Evolutionary conservation across 345 rosid genomes (phyloP), one percentile per base, ranked within the genome.

Genomic region (Bruguiera gymnorhiza): DNA sequence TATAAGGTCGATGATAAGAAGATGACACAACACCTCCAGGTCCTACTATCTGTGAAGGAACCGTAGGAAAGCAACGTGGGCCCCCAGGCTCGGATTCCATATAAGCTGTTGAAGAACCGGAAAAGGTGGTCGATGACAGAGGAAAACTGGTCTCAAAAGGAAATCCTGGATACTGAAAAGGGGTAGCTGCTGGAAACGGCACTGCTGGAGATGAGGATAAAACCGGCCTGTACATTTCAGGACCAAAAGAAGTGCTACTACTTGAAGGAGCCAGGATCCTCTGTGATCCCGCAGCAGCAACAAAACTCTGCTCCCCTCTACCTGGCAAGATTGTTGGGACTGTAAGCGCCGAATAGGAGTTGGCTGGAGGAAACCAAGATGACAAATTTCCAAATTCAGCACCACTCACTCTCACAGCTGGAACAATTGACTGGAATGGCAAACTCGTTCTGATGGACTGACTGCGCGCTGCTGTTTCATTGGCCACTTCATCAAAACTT

Each of bases 201-300:
- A 86, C 66, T 0, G 97, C 96, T 16, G 97, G 96, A 69, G 97
- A 82, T 52, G 99, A 87, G 8, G 89, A 78, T 66, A 95, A 68
- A 30, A 95, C 88, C 0, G 97, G 82, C 71, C 96, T 83, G 72
- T 78, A 90, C 30, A 81, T 53, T 65, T 95, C 99, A 52, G 89
- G 80, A 70, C 72, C 65, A 75, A 83, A 87, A 21, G 89, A 79
- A n/a, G 85, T 78, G 68, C 85, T 84, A 24, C 80, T 83, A 24
- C 83, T 60, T 66, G 88, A 36, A 27, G 85, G 85, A 62, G 89
- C 86, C 70, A 87, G 34, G 75, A 89, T 83, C 70, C 97, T 84
- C n/a, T 81, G 97, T 24, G 82, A 83, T 23, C 85, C 96, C 54
- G 73, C 82, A 67, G 81, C 75, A 16, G 89, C 76, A 76, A 89